Evolutionary conservation across 768 basidiomycete genomes (phyloP).

Genomic region (Tricholoma sp.): DNA sequence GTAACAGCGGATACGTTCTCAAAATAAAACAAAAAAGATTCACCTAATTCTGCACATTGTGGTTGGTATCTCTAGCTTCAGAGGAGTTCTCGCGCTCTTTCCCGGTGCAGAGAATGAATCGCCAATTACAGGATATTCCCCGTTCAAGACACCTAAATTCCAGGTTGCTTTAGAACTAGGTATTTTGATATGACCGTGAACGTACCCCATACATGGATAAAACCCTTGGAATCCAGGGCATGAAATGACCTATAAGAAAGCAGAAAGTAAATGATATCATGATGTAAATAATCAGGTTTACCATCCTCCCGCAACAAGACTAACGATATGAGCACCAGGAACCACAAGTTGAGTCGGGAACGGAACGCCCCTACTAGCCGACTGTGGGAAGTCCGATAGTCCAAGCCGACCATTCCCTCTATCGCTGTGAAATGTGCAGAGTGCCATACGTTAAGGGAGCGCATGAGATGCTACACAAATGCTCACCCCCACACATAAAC

Average conservation of each 20-base stretch:
- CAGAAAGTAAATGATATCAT: background rate
- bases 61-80: slow-evolving; percentile 53
- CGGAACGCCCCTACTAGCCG: slow-evolving; percentile 40
- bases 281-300: slow-evolving; percentile 23
- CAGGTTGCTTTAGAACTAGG: background rate
- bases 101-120: slow-evolving; percentile 56
- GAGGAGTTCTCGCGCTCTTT: slow-evolving; percentile 47
- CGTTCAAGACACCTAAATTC: slow-evolving; percentile 57
- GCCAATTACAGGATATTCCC: slow-evolving; percentile 32
- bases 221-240: slow-evolving; percentile 72
- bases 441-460: background rate
- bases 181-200: background rate
- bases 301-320: slow-evolving; percentile 80
- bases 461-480: background rate
- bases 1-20: background rate
- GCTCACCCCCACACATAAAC: slow-evolving; percentile 50
- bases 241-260: slow-evolving; percentile 68
- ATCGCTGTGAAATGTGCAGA: slow-evolving; percentile 39
- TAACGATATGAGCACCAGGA: slow-evolving; percentile 60
- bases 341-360: slow-evolving; percentile 61
- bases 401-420: slow-evolving; percentile 62
- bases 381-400: slow-evolving; percentile 29
- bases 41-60: slow-evolving; percentile 65
- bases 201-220: slow-evolving; percentile 78
- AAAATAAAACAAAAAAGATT: slow-evolving; percentile 7